These are phyloP conservation scores for Penicillium nucicola DNA, from an alignment of 495 filamentous ascomycete genomes.

Conservation along the genomic window DNA sequence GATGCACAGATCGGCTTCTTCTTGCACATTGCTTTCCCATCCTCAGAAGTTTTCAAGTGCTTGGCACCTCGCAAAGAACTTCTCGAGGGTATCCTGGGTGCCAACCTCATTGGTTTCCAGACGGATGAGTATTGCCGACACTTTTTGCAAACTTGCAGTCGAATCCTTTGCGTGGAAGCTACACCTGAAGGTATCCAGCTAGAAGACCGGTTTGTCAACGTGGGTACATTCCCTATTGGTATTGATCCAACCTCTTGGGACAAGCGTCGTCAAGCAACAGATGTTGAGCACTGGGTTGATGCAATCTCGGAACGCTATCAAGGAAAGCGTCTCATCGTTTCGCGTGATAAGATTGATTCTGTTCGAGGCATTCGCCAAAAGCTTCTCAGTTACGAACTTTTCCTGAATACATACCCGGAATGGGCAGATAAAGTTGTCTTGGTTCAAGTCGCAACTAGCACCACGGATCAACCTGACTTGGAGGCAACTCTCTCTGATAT, in stretches of 20 bases:
- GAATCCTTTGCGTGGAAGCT: conserved; percentile 80
- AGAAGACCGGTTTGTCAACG: conserved; percentile 90
- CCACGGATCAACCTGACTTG: conserved; percentile 79
- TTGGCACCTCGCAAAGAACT: conserved; percentile 79
- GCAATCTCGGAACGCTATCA: conserved; percentile 75
- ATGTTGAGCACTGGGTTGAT: conserved; percentile 73
- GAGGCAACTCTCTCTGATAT: conserved; percentile 87
- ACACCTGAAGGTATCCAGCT: conserved; percentile 83
- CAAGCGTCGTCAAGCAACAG: conserved; percentile 64
- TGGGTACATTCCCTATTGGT: conserved; percentile 63
- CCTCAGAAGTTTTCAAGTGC: conserved; percentile 91
- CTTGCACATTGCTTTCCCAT: conserved; percentile 90
- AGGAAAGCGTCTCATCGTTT: conserved; percentile 85
- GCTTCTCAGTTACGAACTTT: conserved; percentile 86
- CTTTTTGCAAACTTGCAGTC: conserved; percentile 90
- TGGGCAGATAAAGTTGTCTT: conserved; percentile 84
- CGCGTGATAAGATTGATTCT: conserved; percentile 87
- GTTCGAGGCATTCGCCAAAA: conserved; percentile 90
- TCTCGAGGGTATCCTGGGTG: conserved; percentile 85
- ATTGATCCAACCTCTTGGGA: conserved; percentile 78
- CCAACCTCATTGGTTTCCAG: conserved; percentile 89
- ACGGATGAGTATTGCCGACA: conserved; percentile 88
- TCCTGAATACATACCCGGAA: conserved; percentile 87
- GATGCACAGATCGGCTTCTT: conserved; percentile 95
- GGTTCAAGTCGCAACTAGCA: conserved; percentile 89